phyloP scores from a whole-genome alignment of 306 rosid genomes.

The Acacia crassicarpa region DNA sequence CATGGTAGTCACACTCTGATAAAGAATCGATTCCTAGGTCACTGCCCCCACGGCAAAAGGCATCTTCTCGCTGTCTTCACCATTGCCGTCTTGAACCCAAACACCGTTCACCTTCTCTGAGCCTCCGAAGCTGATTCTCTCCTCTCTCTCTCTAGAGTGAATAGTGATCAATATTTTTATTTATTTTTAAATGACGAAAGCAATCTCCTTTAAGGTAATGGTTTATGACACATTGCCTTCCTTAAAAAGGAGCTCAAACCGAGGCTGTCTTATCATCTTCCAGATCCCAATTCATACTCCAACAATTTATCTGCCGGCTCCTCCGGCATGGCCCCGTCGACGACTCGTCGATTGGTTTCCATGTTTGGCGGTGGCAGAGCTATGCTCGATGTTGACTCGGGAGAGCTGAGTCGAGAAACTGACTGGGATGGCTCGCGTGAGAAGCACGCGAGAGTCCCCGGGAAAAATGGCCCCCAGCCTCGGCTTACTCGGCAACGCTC shows the following conservation, averaged over 20 bases:
- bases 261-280: not conserved
- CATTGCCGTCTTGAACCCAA: not conserved
- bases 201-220: not conserved
- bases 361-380: not conserved
- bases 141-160: not conserved
- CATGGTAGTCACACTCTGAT: not conserved
- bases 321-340: conserved; percentile 14
- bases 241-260: not conserved
- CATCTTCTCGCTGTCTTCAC: no score
- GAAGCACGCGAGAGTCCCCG: not conserved
- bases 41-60: not conserved
- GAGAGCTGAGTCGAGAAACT: not conserved
- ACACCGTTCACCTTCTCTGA: not conserved
- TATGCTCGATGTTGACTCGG: not conserved
- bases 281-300: not conserved
- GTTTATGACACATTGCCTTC: not conserved
- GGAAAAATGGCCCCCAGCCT: not conserved
- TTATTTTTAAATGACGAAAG: not conserved
- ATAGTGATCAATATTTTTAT: not conserved
- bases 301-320: not conserved
- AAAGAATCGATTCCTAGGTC: not conserved
- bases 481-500: conserved; percentile 31
- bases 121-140: not conserved
- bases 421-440: not conserved
- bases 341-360: conserved; percentile 19